Conservation (phyloP, 2,329 filamentous ascomycete genomes). For the Fusarium buharicum region DNA sequence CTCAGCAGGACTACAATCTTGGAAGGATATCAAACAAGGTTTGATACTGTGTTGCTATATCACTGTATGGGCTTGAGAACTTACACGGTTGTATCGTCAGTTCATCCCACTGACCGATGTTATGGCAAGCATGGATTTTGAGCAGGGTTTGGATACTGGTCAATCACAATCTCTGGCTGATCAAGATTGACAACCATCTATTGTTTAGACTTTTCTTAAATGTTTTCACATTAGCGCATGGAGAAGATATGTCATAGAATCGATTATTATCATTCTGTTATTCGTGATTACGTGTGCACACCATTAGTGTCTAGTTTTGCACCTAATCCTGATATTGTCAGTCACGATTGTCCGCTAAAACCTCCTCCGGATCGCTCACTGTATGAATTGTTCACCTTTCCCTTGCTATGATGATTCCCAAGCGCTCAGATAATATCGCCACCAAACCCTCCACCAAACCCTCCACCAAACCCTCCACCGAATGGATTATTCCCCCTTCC, state of each 20-base stretch:
- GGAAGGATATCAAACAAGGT: no score
- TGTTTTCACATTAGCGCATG: no score
- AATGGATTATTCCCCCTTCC: constrained; percentile 53
- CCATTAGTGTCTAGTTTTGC: constrained; percentile 17
- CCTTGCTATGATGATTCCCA: background rate
- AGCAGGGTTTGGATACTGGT: no score
- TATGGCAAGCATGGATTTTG: no score
- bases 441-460: constrained; percentile 44
- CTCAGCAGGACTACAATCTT: no score
- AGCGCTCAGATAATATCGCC: constrained; percentile 46
- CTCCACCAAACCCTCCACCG: constrained; percentile 54
- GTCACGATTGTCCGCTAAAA: background rate
- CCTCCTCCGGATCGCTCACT: background rate
- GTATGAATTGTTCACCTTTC: background rate
- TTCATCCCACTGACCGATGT: no score
- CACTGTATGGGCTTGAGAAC: no score
- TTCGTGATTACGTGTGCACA: constrained; percentile 14
- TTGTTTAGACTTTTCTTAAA: no score
- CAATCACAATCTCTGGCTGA: no score
- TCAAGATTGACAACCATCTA: no score
- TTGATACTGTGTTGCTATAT: no score
- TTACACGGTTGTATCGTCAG: no score
- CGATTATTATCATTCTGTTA: constrained; percentile 25
- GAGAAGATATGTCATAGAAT: background rate
- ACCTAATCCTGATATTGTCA: background rate